Percentiles rank a stretch among this genome's conserved stretches.
Conservation (phyloP, 495 filamentous ascomycete genomes). For the Echria macrotheca region DNA sequence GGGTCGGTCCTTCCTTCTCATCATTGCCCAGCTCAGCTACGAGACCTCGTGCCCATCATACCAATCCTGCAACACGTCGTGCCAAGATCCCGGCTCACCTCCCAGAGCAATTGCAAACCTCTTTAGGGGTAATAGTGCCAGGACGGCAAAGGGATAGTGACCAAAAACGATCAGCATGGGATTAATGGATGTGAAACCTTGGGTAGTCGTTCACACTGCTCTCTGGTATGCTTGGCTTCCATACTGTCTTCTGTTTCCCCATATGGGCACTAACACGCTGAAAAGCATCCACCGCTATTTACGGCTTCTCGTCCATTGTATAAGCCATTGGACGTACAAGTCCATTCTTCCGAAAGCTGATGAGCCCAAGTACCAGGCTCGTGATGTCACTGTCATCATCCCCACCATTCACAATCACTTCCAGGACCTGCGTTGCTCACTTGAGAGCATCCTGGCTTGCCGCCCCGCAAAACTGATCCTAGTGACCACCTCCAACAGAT, state of each 20-base stretch:
- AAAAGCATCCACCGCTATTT: conserved; percentile 47
- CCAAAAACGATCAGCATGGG: too few relatives aligned
- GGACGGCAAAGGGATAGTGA: too few relatives aligned
- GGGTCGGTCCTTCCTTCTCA: too few relatives aligned
- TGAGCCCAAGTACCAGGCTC: conserved; percentile 38
- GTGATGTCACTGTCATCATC: conserved; percentile 52
- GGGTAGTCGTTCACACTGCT: neutral
- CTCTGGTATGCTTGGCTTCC: conserved; percentile 1
- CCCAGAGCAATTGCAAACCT: too few relatives aligned
- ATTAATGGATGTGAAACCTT: neutral
- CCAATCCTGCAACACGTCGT: too few relatives aligned
- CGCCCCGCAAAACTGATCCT: conserved; percentile 48
- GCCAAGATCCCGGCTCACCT: too few relatives aligned
- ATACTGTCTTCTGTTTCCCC: neutral
- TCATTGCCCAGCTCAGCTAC: too few relatives aligned
- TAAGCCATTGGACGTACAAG: conserved; percentile 47
- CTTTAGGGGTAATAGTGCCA: too few relatives aligned
- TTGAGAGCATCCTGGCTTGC: conserved; percentile 50
- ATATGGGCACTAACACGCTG: neutral
- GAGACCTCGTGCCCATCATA: too few relatives aligned
- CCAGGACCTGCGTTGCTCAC: conserved; percentile 44
- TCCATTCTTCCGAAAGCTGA: conserved; percentile 35
- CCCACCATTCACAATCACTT: conserved; percentile 50
- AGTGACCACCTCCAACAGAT: conserved; percentile 50
- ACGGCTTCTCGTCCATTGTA: conserved; percentile 46